Evolutionary conservation across 148 eudicot genomes (phyloP), one percentile per base, ranked within the genome.

Genomic region (Pouteria glomerata): DNA sequence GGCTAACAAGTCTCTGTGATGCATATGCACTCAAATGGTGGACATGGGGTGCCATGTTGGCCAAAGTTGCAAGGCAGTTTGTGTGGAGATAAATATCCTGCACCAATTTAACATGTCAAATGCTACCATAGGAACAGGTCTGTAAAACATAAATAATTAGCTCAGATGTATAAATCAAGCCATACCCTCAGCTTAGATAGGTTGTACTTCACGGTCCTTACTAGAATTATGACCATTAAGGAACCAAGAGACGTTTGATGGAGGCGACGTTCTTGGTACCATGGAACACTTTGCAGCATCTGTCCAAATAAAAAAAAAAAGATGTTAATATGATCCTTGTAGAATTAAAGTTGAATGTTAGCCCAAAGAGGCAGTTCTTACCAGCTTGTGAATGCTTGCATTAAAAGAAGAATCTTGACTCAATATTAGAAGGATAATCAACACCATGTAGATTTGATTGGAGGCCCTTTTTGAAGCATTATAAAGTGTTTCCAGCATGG

Each of bases 11-110:
- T 69, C 98, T 85, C 74, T 93, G 93, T 56, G 98, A 86, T 58
- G 98, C 98, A 81, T 86, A 90, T 65, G 89, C 86, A 81, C 89
- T 91, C 80, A 93, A 74, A 55, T 86, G 91, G 73, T 93, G 93
- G 57, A 85, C 90, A 83, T 93, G 91, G 68, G 98, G 98, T 74
- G 98, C 98, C 96, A 93, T 93, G 82, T 93, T 93, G 51, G 98
- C 96, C 84, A 93, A 82, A 55, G 90, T 77, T 70, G 96, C 96
- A 74, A 93, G 84, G 75, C 98, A 93, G 68, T 93, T 93, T 68
- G 98, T 93, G 80, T 93, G 98, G 68, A 93, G 98, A 83, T 90
- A 93, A 68, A 93, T 84, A 82, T 93, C 98, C 98, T 93, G 93
- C 71, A 66, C 15, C 57, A 70, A 51, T 55, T 0, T 1, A 50